phyloP scores from a whole-genome alignment of 345 rosid species.

The Populus ilicifolia region DNA sequence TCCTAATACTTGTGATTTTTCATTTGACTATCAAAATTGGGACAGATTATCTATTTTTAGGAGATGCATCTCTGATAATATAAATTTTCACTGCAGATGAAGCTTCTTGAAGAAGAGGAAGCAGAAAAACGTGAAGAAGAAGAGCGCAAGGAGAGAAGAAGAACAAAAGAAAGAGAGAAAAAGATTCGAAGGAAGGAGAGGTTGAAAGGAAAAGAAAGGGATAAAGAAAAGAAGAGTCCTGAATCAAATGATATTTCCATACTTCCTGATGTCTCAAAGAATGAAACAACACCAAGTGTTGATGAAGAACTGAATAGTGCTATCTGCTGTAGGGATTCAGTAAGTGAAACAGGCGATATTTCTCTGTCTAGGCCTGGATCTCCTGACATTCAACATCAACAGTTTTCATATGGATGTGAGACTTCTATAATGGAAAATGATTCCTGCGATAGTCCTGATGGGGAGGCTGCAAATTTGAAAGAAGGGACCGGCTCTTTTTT shows the following conservation, averaged over 20 bases:
- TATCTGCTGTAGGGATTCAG: slow-evolving; percentile 37
- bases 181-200: slow-evolving; percentile 93
- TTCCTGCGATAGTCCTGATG: slow-evolving; percentile 39
- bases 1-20: slow-evolving; percentile 25
- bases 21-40: background rate
- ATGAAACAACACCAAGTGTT: slow-evolving; percentile 39
- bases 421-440: slow-evolving; percentile 36
- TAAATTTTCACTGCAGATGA: slow-evolving; percentile 44
- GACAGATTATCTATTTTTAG: background rate
- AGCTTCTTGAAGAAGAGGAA: slow-evolving; percentile 97
- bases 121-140: slow-evolving; percentile 94
- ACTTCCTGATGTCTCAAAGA: slow-evolving; percentile 28
- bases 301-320: slow-evolving; percentile 41
- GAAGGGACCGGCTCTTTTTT: slow-evolving; percentile 48
- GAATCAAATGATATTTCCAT: slow-evolving; percentile 27
- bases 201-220: slow-evolving; percentile 81
- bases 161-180: slow-evolving; percentile 85
- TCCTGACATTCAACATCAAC: slow-evolving; percentile 45
- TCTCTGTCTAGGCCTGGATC: slow-evolving; percentile 51
- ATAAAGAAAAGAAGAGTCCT: slow-evolving; percentile 47
- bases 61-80: background rate
- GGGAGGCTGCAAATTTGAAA: slow-evolving; percentile 37
- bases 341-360: slow-evolving; percentile 38
- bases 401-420: slow-evolving; percentile 30
- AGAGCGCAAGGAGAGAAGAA: slow-evolving; percentile 82